Base-by-base conservation (phyloP, 1,284 basidiomycete genomes). In the Cystobasidium pallidum region DNA sequence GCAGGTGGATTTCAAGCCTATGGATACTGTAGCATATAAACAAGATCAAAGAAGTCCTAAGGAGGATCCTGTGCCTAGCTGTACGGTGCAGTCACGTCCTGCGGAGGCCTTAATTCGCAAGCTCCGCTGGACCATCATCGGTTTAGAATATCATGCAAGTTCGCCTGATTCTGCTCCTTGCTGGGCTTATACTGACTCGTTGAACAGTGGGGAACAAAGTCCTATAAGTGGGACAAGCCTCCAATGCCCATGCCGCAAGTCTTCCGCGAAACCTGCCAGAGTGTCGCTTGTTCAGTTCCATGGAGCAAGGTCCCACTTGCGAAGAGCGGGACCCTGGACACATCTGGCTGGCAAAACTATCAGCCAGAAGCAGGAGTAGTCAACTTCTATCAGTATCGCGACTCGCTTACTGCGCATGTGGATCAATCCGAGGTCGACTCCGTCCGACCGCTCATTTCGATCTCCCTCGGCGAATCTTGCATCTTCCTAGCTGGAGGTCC, bases 331-430 rank as follows among this genome's bases (percentile, higher is more conserved):
- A 43, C 10, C n/a, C 30, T 62, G 2, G 43, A 52, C 7, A 75
- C 72, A 57, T 41, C 49, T 2, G 61, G n/a, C 3, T 75, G 75
- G 75, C 52, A 43, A 11, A 51, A 51, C 1, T 78, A 78, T 41
- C 68, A 59, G 41, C 39, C 77, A 90, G 92, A 90, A 79, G 92
- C 92, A 13, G 93, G 93, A 1, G 94, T 96, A 57, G 89, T 95
- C 73, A 96, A 96, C 80, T 95, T 92, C 78, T 74, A 74, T 32
- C 54, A 65, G 28, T 59, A 54, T 36, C 41, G 64, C 84, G 92
- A 96, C 77, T 91, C 91, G 0, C 85, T 96, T 28, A 95, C 95
- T 89, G 93, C 87, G 0, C 93, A 96, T 78, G 91, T 94, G 43
- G 94, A 96, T 81, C 89, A 91, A 26, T 92, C 92, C 21, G 94